phyloP scores from a whole-genome alignment of 208 protist genomes.

The Trypanosoma caninum region DNA sequence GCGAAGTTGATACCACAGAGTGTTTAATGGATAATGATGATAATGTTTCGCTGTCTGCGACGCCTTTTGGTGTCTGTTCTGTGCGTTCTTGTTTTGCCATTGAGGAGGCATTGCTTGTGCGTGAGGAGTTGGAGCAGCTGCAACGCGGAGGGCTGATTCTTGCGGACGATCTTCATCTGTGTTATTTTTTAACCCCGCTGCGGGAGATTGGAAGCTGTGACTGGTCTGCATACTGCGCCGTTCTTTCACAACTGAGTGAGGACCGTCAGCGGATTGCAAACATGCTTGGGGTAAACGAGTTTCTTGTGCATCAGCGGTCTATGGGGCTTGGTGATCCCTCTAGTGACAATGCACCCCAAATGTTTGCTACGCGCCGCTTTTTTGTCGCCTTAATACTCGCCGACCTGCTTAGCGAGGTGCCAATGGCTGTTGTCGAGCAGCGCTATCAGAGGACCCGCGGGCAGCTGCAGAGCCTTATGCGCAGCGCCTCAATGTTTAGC shows the following conservation, averaged over 20 bases:
- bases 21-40: not conserved
- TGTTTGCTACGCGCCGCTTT: constrained; percentile 83
- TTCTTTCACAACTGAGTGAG: constrained; percentile 65
- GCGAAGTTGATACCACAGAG: not conserved
- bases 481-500: constrained; percentile 81
- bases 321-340: constrained; percentile 50
- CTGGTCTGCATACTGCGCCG: constrained; percentile 61
- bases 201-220: constrained; percentile 68
- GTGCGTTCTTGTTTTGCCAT: constrained; percentile 81
- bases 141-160: constrained; percentile 74
- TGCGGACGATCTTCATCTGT: constrained; percentile 86
- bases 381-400: constrained; percentile 87
- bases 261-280: constrained; percentile 74
- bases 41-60: constrained; percentile 26
- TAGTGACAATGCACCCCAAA: constrained; percentile 31
- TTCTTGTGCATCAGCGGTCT: constrained; percentile 64
- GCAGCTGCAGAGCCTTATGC: constrained; percentile 82
- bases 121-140: constrained; percentile 64
- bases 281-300: constrained; percentile 70
- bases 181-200: constrained; percentile 88
- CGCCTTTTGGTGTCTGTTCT: constrained; percentile 70
- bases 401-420: constrained; percentile 81
- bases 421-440: constrained; percentile 57
- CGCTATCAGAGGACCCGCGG: constrained; percentile 77
- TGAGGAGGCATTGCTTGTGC: constrained; percentile 72